These are phyloP conservation scores for Puya raimondii DNA, from an alignment of 176 grass and related monocot genomes.

Conservation along the genomic window DNA sequence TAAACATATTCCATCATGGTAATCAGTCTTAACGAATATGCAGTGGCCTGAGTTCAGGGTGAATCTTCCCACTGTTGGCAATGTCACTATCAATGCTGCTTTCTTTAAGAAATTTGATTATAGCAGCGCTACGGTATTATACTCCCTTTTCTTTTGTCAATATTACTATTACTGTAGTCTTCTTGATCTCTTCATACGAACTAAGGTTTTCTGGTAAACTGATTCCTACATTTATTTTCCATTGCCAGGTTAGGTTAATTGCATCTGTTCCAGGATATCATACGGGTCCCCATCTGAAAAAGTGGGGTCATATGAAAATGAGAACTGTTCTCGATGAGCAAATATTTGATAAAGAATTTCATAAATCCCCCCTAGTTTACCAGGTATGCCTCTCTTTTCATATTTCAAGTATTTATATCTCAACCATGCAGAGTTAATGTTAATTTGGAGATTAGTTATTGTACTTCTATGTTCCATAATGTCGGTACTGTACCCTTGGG, in stretches of 20 bases:
- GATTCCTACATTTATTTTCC: constrained; percentile 2
- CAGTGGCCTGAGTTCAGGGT: constrained; percentile 84
- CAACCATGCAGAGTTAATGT: not conserved
- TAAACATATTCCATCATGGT: too few species aligned
- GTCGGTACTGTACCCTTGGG: not conserved
- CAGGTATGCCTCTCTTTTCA: constrained; percentile 38
- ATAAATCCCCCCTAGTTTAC: constrained; percentile 81
- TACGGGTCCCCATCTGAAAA: constrained; percentile 56
- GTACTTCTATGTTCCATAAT: not conserved
- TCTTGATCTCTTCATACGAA: not conserved
- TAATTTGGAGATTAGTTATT: not conserved
- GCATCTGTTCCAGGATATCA: constrained; percentile 94
- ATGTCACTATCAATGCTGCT: constrained; percentile 73
- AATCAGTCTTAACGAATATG: constrained; percentile 23
- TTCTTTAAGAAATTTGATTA: constrained; percentile 95
- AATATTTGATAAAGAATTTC: constrained; percentile 70
- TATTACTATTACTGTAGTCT: not conserved
- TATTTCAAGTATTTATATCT: constrained; percentile 16
- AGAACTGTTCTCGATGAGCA: constrained; percentile 64
- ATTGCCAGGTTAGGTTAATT: constrained; percentile 70
- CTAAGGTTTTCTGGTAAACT: not conserved
- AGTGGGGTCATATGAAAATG: constrained; percentile 94
- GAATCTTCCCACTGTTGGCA: constrained; percentile 52
- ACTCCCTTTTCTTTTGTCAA: not conserved
- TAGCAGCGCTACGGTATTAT: constrained; percentile 61